Conservation (phyloP, 2,329 filamentous ascomycete species). For the Ophiocordyceps camponoti-saundersi region DNA sequence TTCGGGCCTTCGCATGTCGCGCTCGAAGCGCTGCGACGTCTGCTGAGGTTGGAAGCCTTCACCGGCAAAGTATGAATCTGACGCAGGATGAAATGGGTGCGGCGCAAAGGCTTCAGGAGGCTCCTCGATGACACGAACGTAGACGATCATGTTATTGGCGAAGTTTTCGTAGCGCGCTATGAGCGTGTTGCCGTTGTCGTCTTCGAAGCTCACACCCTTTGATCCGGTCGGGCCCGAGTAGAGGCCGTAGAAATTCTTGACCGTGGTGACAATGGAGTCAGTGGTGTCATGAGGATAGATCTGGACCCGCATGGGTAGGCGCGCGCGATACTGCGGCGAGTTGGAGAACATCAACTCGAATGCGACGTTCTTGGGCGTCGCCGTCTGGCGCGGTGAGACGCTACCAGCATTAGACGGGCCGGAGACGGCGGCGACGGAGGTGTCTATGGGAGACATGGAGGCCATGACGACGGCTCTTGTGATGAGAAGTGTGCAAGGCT, state of each 20-base stretch:
- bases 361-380: constrained; percentile 55
- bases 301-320: constrained; percentile 71
- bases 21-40: constrained; percentile 31
- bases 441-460: constrained; percentile 27
- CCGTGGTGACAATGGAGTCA: constrained; percentile 92
- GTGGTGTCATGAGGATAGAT: constrained; percentile 94
- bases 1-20: constrained; percentile 47
- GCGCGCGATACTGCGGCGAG: constrained; percentile 51
- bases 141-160: constrained; percentile 77
- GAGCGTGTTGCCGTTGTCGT: constrained; percentile 72
- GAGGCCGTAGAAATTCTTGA: constrained; percentile 97
- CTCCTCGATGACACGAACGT: constrained; percentile 68
- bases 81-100: constrained; percentile 31
- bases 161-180: constrained; percentile 97
- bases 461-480: constrained; percentile 18
- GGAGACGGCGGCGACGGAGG: constrained; percentile 12
- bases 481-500: not conserved
- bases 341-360: constrained; percentile 61
- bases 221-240: constrained; percentile 57
- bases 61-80: constrained; percentile 25
- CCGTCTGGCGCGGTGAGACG: constrained; percentile 27
- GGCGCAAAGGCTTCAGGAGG: constrained; percentile 26
- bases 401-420: constrained; percentile 23
- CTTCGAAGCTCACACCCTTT: constrained; percentile 88
- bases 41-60: constrained; percentile 36